Conservation (phyloP, 768 basidiomycete species). For the Russula sp. region DNA sequence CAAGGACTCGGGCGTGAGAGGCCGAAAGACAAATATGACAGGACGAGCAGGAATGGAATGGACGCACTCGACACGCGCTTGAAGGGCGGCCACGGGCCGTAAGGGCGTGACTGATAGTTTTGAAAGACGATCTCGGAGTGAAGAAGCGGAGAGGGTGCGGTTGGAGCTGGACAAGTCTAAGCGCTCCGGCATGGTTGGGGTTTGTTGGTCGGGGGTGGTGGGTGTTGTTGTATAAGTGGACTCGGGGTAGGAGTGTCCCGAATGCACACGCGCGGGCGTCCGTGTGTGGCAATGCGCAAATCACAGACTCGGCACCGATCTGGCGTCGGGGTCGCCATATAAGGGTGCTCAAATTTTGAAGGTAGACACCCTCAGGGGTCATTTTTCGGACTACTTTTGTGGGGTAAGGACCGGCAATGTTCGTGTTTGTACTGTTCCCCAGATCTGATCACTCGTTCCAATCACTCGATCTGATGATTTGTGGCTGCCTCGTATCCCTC, state of each 20-base stretch:
- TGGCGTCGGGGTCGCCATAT: not conserved
- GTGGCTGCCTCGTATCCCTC: no score
- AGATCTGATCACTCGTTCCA: no score
- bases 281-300: not conserved
- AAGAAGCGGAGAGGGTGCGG: conserved; percentile 53
- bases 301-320: conserved; percentile 8
- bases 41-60: conserved; percentile 14
- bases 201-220: not conserved
- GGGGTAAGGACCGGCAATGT: no score
- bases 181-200: not conserved
- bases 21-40: not conserved
- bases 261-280: not conserved
- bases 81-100: conserved; percentile 57
- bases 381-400: no score
- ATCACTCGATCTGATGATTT: no score
- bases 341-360: no score
- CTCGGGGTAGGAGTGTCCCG: not conserved
- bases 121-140: conserved; percentile 57
- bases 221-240: not conserved
- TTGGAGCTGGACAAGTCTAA: conserved; percentile 35
- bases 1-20: not conserved
- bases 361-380: not conserved
- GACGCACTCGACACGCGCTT: conserved; percentile 70
- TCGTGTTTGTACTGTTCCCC: no score
- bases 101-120: conserved; percentile 45